These are phyloP conservation scores for Kwoniella shivajii DNA, from an alignment of 1,284 basidiomycete genomes.

Conservation along the genomic window DNA sequence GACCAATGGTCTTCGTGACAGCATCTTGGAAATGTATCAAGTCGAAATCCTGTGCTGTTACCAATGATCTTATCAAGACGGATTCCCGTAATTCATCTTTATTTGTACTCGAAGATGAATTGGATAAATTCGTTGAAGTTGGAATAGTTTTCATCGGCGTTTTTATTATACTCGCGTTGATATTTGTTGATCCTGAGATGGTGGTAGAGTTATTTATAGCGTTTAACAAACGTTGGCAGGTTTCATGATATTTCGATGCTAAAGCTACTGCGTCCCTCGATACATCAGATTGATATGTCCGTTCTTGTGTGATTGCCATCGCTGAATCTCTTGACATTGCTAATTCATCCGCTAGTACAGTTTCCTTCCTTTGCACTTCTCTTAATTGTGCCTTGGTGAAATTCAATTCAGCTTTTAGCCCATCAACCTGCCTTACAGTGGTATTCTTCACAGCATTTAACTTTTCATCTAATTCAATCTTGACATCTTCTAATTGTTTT, in stretches of 20 bases:
- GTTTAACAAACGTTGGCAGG: conserved; percentile 40
- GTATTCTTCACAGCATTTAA: conserved; percentile 48
- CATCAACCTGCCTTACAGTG: conserved; percentile 48
- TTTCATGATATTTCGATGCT: conserved; percentile 48
- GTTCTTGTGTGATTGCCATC: conserved; percentile 34
- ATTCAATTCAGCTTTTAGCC: conserved; percentile 52
- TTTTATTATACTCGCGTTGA: too few relatives aligned
- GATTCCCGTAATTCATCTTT: conserved; percentile 37
- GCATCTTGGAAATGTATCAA: conserved; percentile 80
- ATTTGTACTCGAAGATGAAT: neutral
- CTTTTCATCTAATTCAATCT: conserved; percentile 46
- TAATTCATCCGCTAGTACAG: conserved; percentile 46
- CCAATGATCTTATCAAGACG: conserved; percentile 40
- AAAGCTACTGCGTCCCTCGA: conserved; percentile 47
- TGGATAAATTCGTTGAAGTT: neutral
- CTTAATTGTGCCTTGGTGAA: conserved; percentile 51
- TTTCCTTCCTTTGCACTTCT: conserved; percentile 48
- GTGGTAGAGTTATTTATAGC: conserved; percentile 49
- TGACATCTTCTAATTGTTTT: conserved; percentile 52
- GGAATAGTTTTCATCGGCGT: too few relatives aligned
- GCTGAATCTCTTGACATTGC: conserved; percentile 46
- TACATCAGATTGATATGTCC: conserved; percentile 36
- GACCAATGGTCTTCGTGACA: conserved; percentile 73
- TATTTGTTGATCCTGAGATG: conserved; percentile 42
- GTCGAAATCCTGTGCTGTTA: conserved; percentile 64